Percentiles rank a stretch among this genome's conserved stretches.
Conservation (phyloP, 768 basidiomycete species). For the Cystofilobasidium capitatum region DNA sequence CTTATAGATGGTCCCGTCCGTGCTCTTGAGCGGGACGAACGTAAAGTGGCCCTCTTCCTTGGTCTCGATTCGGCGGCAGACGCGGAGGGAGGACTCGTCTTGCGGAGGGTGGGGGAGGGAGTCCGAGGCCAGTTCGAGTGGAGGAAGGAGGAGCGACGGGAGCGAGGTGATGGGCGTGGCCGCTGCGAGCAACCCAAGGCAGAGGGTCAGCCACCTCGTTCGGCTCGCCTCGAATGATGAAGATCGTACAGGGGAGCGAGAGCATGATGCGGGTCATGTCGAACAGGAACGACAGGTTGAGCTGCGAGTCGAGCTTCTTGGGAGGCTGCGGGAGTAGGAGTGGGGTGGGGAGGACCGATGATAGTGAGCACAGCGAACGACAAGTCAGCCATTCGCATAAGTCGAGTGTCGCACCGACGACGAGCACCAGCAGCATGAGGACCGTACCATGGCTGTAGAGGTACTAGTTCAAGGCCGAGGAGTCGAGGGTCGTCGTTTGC, state of each 20-base stretch:
- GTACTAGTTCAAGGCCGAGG: no score
- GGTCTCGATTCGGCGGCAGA: neutral
- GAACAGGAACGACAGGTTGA: neutral
- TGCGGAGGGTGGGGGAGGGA: neutral
- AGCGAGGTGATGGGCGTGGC: neutral
- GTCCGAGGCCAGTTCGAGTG: neutral
- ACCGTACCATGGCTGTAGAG: no score
- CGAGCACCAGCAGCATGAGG: no score
- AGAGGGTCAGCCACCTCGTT: neutral
- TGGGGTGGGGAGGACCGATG: neutral
- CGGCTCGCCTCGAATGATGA: neutral
- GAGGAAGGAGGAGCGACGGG: neutral
- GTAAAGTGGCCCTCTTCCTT: neutral
- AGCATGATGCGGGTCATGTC: neutral
- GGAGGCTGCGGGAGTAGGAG: neutral
- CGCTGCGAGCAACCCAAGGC: neutral
- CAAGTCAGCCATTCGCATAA: no score
- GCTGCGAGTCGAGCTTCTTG: neutral
- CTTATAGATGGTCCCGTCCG: neutral
- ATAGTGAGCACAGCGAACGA: no score
- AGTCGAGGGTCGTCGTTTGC: no score
- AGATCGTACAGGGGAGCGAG: neutral
- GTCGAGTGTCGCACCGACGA: no score
- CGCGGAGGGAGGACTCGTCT: neutral
- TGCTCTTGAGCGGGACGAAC: neutral